These are phyloP conservation scores for Talaromyces islandicus DNA, from an alignment of 2,329 filamentous ascomycete genomes.

Conservation along the genomic window DNA sequence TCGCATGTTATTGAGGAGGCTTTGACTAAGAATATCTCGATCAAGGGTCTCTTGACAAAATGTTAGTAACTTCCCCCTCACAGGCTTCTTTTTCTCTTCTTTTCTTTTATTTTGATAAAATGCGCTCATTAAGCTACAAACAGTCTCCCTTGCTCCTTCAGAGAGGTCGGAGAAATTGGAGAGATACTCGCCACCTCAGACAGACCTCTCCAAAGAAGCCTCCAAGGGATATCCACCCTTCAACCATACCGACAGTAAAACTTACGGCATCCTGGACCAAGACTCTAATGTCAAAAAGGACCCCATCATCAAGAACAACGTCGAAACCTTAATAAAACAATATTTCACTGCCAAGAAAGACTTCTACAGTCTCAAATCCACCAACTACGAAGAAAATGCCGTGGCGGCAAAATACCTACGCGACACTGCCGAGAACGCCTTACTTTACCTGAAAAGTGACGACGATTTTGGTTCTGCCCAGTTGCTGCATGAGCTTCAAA, in stretches of 20 bases:
- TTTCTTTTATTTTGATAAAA: background rate
- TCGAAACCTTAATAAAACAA: conserved; percentile 21
- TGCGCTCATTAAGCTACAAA: background rate
- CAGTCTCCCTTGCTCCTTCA: background rate
- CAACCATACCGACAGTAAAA: background rate
- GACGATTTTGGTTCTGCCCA: conserved; percentile 15
- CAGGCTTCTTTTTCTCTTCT: background rate
- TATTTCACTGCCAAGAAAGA: conserved; percentile 34
- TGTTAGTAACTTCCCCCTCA: too few species aligned
- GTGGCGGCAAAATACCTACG: conserved; percentile 35
- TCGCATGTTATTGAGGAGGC: conserved; percentile 16
- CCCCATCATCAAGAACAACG: conserved; percentile 13
- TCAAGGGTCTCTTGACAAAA: conserved; percentile 19
- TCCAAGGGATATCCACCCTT: background rate
- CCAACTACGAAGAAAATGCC: conserved; percentile 17
- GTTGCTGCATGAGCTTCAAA: conserved; percentile 21
- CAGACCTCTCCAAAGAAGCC: background rate
- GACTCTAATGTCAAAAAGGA: conserved; percentile 4
- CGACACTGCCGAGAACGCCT: conserved; percentile 38
- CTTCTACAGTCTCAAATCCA: conserved; percentile 23
- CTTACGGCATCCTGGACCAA: background rate
- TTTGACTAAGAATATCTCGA: conserved; percentile 22
- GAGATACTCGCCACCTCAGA: background rate
- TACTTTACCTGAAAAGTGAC: conserved; percentile 28
- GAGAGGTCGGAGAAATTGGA: too few species aligned